Conservation (phyloP, 2,329 filamentous ascomycete species). For the Stagonosporopsis cucurbitacearum region DNA sequence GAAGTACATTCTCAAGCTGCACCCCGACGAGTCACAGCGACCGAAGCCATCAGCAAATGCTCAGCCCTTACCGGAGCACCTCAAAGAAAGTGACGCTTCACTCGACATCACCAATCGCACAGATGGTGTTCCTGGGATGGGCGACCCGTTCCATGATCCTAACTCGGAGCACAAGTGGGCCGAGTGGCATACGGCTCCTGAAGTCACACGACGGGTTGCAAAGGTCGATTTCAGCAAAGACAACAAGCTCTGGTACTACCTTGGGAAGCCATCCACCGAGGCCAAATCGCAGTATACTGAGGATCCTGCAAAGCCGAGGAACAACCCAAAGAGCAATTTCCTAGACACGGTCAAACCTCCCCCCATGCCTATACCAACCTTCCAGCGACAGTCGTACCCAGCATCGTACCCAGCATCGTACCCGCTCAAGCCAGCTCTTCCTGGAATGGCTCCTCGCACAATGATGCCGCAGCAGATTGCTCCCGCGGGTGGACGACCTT, state of each 20-base stretch:
- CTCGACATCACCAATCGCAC: constrained; percentile 55
- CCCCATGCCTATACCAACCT: constrained; percentile 38
- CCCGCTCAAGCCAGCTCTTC: constrained; percentile 53
- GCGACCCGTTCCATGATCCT: constrained; percentile 56
- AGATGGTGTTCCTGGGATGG: constrained; percentile 57
- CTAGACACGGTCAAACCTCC: constrained; percentile 67
- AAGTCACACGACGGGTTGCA: constrained; percentile 59
- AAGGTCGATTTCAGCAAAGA: constrained; percentile 75
- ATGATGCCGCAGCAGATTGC: constrained; percentile 36
- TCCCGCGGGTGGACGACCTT: constrained; percentile 30
- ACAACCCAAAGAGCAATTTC: constrained; percentile 75
- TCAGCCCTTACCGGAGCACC: constrained; percentile 68
- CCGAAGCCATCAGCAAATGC: constrained; percentile 78
- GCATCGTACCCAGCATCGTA: constrained; percentile 50
- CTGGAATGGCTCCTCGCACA: constrained; percentile 42
- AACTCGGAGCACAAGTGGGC: constrained; percentile 56
- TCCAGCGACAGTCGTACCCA: constrained; percentile 40
- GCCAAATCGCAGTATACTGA: constrained; percentile 91
- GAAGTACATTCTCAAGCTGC: constrained; percentile 80
- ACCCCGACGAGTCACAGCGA: constrained; percentile 72
- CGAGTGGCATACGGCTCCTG: constrained; percentile 71
- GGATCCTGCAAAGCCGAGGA: constrained; percentile 65
- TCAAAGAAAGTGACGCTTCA: constrained; percentile 56
- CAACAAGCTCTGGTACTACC: constrained; percentile 85
- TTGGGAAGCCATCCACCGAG: constrained; percentile 86